A percentile compares a stretch with the other conserved stretches of the same genome.
phyloP scores from a whole-genome alignment of 225 moss, liverwort and hornwort genomes.

The Antitrichia curtipendula region DNA sequence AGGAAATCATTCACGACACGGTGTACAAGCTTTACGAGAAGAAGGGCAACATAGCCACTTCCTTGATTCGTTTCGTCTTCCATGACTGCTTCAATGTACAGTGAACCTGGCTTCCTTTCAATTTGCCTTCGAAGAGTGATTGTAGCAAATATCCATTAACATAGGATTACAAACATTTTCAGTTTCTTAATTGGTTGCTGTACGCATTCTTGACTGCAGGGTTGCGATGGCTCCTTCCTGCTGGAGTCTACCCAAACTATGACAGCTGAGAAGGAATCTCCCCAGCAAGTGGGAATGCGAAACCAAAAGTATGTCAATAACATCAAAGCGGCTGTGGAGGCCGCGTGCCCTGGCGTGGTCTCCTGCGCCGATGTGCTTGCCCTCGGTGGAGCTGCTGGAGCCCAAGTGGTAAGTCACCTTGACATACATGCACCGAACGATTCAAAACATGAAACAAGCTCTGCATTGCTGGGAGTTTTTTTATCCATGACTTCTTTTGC shows the following conservation, averaged over 20 bases:
- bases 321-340: slow-evolving; percentile 41
- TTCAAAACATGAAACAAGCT: background rate
- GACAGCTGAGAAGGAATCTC: slow-evolving; percentile 39
- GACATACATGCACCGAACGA: background rate
- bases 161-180: background rate
- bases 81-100: slow-evolving; percentile 28
- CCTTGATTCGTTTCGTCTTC: slow-evolving; percentile 30
- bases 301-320: slow-evolving; percentile 34
- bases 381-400: slow-evolving; percentile 41
- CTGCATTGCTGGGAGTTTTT: background rate
- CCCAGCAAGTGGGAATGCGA: slow-evolving; percentile 34
- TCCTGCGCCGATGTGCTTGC: slow-evolving; percentile 49
- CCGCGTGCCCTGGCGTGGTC: slow-evolving; percentile 35
- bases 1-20: slow-evolving; percentile 11
- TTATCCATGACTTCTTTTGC: background rate
- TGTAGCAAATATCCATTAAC: background rate
- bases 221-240: slow-evolving; percentile 47
- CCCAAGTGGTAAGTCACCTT: slow-evolving; percentile 7
- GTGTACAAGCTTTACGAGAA: slow-evolving; percentile 20
- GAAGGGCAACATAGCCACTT: slow-evolving; percentile 30
- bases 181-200: background rate
- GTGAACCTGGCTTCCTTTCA: background rate
- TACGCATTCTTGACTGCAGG: slow-evolving; percentile 1
- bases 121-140: background rate
- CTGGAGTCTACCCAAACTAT: slow-evolving; percentile 16